These are phyloP conservation scores for Rugonectria rugulosa DNA, from an alignment of 2,329 filamentous ascomycete genomes.

Conservation along the genomic window DNA sequence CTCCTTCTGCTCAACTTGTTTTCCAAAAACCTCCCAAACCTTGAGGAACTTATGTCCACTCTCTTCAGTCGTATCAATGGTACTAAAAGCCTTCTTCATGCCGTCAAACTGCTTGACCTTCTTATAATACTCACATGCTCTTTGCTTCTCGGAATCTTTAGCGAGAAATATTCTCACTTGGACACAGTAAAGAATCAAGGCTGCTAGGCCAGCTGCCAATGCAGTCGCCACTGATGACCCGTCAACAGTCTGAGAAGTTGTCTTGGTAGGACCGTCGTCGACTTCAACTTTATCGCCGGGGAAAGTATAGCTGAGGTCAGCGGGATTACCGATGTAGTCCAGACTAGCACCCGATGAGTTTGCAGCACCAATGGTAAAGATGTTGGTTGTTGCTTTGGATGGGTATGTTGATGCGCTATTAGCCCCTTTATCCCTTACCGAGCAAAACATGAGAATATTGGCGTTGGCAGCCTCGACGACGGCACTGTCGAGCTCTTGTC, in stretches of 20 bases:
- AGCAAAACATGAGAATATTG: conserved; percentile 49
- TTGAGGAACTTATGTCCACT: conserved; percentile 37
- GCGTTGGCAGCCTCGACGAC: conserved; percentile 36
- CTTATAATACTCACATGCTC: conserved; percentile 18
- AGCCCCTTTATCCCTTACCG: conserved; percentile 40
- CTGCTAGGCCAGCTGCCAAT: conserved; percentile 41
- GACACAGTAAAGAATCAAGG: conserved; percentile 41
- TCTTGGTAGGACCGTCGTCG: conserved; percentile 1
- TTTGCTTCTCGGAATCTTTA: conserved; percentile 22
- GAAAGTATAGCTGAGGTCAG: conserved; percentile 41
- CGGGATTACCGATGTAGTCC: conserved; percentile 20
- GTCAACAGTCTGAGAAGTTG: background rate
- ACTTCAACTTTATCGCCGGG: conserved; percentile 38
- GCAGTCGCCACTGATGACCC: conserved; percentile 43
- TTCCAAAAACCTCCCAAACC: conserved; percentile 39
- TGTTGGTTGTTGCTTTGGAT: conserved; percentile 25
- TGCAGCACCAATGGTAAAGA: conserved; percentile 42
- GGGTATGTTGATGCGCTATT: background rate
- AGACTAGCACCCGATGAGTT: conserved; percentile 8
- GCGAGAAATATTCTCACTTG: conserved; percentile 21
- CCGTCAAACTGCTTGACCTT: conserved; percentile 25
- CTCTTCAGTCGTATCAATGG: conserved; percentile 30
- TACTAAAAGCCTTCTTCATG: conserved; percentile 28
- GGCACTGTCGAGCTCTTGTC: conserved; percentile 13
- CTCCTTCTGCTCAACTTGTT: conserved; percentile 27